Evolutionary conservation across 257 asterid species (phyloP), one percentile per base, ranked within the genome.

Genomic region (Petunia secreta): DNA sequence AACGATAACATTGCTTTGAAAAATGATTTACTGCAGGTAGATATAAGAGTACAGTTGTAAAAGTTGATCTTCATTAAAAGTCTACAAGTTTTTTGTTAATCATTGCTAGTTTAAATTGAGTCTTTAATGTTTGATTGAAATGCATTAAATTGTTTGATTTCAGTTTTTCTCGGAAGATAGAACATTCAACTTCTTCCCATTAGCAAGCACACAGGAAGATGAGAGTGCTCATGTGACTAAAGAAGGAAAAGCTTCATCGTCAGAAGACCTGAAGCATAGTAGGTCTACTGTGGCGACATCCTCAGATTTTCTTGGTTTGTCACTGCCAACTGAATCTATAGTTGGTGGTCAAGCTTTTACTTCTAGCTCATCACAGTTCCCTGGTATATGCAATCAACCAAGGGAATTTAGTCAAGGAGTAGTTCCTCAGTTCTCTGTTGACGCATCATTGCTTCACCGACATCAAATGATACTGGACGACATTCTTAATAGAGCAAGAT

Each of bases 101-200:
- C 46, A 39, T 44, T 77, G 57, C 14, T 52, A 57, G 41, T 60
- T 77, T 46, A 43, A 43, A 43, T 60, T 39, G 36, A 63, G 13
- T n/a, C 55, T 82, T 67, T 43, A 16, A 46, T 73, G 9, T 50
- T 77, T 63, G 67, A 48, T 25, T 59, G 37, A 64, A 36, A 63
- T 15, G 68, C 69, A 44, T 80, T 69, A 77, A 62, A 40, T 75
- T 77, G 74, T 38, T 84, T 64, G 39, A 43, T 88, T 87, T 83
- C 93, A 92, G 97, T 84, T 88, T 80, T 86, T 89, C 84, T 91
- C 94, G 3, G 93, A 88, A 83, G 79, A 80, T 78, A 67, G 80
- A 83, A 78, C 82, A 77, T 74, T 83, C 52, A 59, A 55, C 68
- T 69, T 65, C 68, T 85, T 74, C 74, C 86, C 75, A 55, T 64